phyloP scores from a whole-genome alignment of 371 early-diverging fungal genomes.

The Blakeslea trispora region DNA sequence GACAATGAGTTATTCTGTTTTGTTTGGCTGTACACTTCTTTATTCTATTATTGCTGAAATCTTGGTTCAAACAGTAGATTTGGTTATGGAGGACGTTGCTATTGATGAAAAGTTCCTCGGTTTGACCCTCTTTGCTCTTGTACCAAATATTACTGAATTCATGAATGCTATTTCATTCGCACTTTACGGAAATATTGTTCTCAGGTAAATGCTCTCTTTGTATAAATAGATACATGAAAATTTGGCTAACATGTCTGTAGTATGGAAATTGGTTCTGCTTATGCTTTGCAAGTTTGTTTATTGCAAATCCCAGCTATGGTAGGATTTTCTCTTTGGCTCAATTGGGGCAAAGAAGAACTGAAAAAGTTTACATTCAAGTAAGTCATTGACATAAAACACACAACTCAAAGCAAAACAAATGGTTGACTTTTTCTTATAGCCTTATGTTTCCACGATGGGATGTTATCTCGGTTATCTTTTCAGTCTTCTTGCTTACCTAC shows the following conservation, averaged over 20 bases:
- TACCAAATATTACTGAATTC: slow-evolving; percentile 95
- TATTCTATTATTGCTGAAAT: slow-evolving; percentile 90
- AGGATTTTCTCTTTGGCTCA: slow-evolving; percentile 77
- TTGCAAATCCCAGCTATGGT: slow-evolving; percentile 94
- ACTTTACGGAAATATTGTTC: slow-evolving; percentile 86
- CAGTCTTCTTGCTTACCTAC: slow-evolving; percentile 88
- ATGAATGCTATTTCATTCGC: slow-evolving; percentile 97
- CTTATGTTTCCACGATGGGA: slow-evolving; percentile 95
- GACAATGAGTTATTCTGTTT: slow-evolving; percentile 74
- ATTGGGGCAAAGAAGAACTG: slow-evolving; percentile 48
- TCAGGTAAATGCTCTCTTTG: slow-evolving; percentile 62
- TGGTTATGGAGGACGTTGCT: slow-evolving; percentile 62
- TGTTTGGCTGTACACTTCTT: slow-evolving; percentile 81
- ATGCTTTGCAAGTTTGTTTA: slow-evolving; percentile 92
- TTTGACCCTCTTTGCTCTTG: slow-evolving; percentile 91
- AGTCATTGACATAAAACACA: slow-evolving; percentile 8
- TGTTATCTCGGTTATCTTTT: slow-evolving; percentile 82
- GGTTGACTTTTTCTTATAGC: slow-evolving; percentile 46
- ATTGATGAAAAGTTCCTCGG: slow-evolving; percentile 91
- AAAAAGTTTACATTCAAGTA: slow-evolving; percentile 49
- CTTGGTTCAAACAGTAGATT: slow-evolving; percentile 76
- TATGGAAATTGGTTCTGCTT: slow-evolving; percentile 96
- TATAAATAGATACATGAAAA: too few species aligned
- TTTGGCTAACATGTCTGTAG: slow-evolving; percentile 19
- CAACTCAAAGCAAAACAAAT: neutral